phyloP scores from a whole-genome alignment of 306 rosid species.

The Cicer arietinum region DNA sequence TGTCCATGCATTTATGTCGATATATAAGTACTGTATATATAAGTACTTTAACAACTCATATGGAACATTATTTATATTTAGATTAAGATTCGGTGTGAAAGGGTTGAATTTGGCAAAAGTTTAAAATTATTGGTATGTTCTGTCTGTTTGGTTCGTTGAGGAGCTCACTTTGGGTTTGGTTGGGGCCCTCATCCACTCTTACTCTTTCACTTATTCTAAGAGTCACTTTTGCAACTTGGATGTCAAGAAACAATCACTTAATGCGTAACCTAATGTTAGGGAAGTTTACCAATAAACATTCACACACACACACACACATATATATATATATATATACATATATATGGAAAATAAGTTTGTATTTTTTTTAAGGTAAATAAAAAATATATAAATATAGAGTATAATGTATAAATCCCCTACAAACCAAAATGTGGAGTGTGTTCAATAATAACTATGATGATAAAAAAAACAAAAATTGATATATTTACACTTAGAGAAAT shows the following conservation, averaged over 20 bases:
- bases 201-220: slow-evolving; percentile 43
- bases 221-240: slow-evolving; percentile 11
- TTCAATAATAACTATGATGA: no score
- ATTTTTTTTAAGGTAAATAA: no score
- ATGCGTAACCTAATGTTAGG: neutral
- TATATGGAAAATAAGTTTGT: neutral
- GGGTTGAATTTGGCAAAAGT: neutral
- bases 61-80: neutral
- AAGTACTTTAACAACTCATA: slow-evolving; percentile 27
- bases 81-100: neutral
- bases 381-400: no score
- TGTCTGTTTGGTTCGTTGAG: slow-evolving; percentile 39
- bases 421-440: no score
- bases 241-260: neutral
- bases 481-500: no score
- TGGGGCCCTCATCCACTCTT: neutral
- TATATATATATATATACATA: no score
- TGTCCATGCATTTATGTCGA: neutral
- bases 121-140: slow-evolving; percentile 2
- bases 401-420: no score
- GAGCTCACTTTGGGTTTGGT: slow-evolving; percentile 10
- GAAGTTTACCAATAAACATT: neutral
- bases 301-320: neutral
- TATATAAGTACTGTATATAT: slow-evolving; percentile 11
- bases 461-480: no score